Conservation (phyloP, 148 eudicot genomes). For the Camellia lanceoleosa region DNA sequence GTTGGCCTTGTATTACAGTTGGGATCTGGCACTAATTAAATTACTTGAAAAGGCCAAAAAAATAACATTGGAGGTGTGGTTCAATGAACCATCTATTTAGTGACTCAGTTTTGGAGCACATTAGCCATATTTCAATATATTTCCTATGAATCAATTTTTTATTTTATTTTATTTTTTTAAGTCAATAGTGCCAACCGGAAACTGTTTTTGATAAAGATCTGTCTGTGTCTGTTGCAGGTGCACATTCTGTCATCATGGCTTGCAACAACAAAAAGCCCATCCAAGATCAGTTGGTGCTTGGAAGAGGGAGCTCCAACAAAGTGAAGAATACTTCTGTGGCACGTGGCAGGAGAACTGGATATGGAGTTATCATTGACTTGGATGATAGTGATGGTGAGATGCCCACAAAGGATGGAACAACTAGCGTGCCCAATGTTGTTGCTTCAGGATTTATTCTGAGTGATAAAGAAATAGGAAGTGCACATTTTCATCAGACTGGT, state of each 20-base stretch:
- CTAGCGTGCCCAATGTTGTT: background rate
- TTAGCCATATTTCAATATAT: background rate
- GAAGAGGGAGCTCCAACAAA: background rate
- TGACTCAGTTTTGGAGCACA: background rate
- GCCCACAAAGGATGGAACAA: background rate
- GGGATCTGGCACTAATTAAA: background rate
- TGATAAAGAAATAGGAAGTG: background rate
- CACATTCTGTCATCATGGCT: background rate
- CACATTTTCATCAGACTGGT: background rate
- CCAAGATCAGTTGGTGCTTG: background rate
- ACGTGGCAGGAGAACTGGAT: background rate
- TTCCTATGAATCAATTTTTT: background rate
- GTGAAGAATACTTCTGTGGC: background rate
- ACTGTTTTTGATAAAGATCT: background rate
- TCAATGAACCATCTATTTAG: background rate
- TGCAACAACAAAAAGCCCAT: background rate
- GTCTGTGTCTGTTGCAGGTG: slow-evolving; percentile 7
- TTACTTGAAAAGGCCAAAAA: no score
- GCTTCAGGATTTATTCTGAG: background rate
- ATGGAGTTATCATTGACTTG: slow-evolving; percentile 3
- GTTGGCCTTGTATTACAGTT: no score
- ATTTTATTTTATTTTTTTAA: no score
- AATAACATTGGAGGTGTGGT: no score
- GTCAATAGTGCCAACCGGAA: background rate
- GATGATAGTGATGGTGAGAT: slow-evolving; percentile 20